Evolutionary conservation across 169 alveolate genomes (phyloP).

Genomic region (Cryptosporidium meleagridis): DNA sequence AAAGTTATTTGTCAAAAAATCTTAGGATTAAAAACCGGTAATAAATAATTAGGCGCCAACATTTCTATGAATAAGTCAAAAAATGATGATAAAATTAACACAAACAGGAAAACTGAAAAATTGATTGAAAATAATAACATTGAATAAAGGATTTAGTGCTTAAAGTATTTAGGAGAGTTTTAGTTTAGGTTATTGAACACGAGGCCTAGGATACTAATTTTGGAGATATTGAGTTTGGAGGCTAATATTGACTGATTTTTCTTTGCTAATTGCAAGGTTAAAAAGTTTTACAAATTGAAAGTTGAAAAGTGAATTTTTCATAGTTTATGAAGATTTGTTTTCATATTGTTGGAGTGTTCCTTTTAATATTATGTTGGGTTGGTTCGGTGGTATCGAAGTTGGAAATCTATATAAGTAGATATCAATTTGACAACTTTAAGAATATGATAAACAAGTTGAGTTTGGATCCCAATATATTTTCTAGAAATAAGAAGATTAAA

Average conservation of each 20-base stretch:
- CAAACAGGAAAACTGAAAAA: neutral
- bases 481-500: neutral
- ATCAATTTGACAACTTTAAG: slow-evolving; percentile 10
- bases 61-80: neutral
- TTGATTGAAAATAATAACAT: neutral
- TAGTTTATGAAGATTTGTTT: neutral
- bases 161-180: no score
- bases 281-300: neutral
- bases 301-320: neutral
- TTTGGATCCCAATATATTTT: slow-evolving; percentile 6
- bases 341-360: neutral
- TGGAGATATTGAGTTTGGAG: neutral
- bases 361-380: neutral
- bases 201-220: no score
- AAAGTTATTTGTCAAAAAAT: neutral
- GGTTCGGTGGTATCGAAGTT: neutral
- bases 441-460: neutral
- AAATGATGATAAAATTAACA: neutral
- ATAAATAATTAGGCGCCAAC: slow-evolving; percentile 7
- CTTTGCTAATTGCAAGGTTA: neutral
- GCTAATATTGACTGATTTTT: no score
- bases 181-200: no score
- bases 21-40: neutral
- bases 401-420: neutral
- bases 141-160: no score